Evolutionary conservation across 768 basidiomycete species (phyloP), one percentile per base, ranked within the genome.

Genomic region (Chiua virens): DNA sequence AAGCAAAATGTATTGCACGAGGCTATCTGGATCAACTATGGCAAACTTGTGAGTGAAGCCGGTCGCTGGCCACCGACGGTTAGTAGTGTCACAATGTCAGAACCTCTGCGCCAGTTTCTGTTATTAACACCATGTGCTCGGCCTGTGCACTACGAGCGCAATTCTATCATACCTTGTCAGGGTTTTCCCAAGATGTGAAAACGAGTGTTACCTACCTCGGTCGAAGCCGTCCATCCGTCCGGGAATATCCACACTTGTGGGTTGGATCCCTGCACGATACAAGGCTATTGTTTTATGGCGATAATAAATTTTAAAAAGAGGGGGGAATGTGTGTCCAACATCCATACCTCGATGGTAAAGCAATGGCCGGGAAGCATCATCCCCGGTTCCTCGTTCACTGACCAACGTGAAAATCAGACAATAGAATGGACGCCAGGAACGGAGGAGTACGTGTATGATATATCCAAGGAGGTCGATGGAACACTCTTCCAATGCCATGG

Each of bases 171-270:
- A 20, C 43, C 23, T 4, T 3, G 28, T 61, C 34, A 59, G 41
- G 14, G 0, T 3, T n/a, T n/a, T 17, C 8, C 27, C 10, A 17
- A 30, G 23, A 28, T 18, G 15, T 11, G 40, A 27, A 50, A 15
- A 49, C 25, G 10, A 25, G 3, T 2, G 38, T 39, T 30, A 25
- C 80, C 47, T 62, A 84, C 93, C 75, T 89, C 85, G 0, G 92
- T 93, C 1, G 89, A 88, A n/a, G 87, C 84, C 3, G 92, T 93
- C 94, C 94, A 96, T 22, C 89, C 91, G 63, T 96, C 94, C 3
- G 89, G 89, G 67, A 90, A 95, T 50, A 91, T 80, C 81, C 86
- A 87, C 3, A 82, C 81, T 22, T 71, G 64, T 0, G 90, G 76
- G 50, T 88, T 75, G 6, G 72, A 67, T 11, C 92, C 92, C 70